phyloP scores from a whole-genome alignment of 768 basidiomycete species.

The Polyporus arcularius region DNA sequence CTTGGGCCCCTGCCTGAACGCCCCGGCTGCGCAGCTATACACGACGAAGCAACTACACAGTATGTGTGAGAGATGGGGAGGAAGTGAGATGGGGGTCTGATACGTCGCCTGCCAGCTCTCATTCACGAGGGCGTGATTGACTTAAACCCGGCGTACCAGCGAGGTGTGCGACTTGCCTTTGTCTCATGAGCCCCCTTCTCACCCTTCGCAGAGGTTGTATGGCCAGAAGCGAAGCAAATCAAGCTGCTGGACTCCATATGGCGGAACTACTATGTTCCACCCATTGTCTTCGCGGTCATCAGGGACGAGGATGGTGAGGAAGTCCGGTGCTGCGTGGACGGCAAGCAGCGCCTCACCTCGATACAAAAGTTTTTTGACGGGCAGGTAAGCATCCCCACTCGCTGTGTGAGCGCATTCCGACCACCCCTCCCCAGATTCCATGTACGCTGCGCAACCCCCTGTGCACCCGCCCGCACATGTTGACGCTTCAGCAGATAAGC shows the following conservation, averaged over 20 bases:
- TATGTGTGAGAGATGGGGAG: slow-evolving; percentile 1
- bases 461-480: slow-evolving; percentile 22
- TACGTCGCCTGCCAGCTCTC: slow-evolving; percentile 39
- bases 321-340: slow-evolving; percentile 50
- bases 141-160: slow-evolving; percentile 69
- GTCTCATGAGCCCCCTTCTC: neutral
- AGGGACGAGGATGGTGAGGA: slow-evolving; percentile 42
- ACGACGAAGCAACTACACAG: slow-evolving; percentile 26
- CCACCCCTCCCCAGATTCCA: slow-evolving; percentile 45
- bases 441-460: slow-evolving; percentile 38
- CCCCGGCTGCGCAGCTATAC: slow-evolving; percentile 23
- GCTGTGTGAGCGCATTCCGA: neutral
- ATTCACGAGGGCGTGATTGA: slow-evolving; percentile 75
- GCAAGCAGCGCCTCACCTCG: slow-evolving; percentile 53
- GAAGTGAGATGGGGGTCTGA: neutral
- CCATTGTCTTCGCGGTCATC: slow-evolving; percentile 47
- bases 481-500: slow-evolving; percentile 46
- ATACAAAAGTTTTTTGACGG: slow-evolving; percentile 52
- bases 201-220: slow-evolving; percentile 62
- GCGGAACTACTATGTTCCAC: slow-evolving; percentile 55
- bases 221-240: slow-evolving; percentile 69
- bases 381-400: slow-evolving; percentile 29
- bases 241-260: slow-evolving; percentile 53
- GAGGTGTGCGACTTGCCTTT: slow-evolving; percentile 46
- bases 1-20: slow-evolving; percentile 22